These are phyloP conservation scores for Debaryomyces subglobosus DNA, from an alignment of 1,139 yeast genomes.

Conservation along the genomic window DNA sequence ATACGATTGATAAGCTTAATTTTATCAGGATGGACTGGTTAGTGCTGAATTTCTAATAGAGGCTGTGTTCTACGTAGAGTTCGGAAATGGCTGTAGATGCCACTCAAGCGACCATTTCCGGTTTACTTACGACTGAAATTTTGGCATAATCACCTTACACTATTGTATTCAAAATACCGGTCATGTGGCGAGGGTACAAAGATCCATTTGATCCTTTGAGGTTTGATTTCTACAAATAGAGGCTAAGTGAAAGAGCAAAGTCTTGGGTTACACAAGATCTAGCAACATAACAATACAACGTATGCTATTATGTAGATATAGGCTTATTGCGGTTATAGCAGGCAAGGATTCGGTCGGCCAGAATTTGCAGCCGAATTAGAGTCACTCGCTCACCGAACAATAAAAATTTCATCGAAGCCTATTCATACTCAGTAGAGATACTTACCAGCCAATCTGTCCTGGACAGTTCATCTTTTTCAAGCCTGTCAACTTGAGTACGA, in stretches of 20 bases:
- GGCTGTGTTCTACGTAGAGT: background rate
- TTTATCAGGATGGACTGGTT: background rate
- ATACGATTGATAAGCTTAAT: conserved; percentile 1
- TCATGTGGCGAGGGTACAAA: background rate
- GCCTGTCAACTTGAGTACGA: background rate
- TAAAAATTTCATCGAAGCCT: background rate
- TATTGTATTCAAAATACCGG: background rate
- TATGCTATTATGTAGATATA: background rate
- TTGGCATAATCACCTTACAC: background rate
- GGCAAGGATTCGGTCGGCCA: background rate
- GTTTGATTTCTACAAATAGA: background rate
- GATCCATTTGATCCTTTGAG: background rate
- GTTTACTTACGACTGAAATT: background rate
- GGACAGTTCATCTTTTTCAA: background rate
- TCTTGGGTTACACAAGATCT: background rate
- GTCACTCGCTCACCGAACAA: background rate
- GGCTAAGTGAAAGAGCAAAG: background rate
- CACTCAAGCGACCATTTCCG: background rate
- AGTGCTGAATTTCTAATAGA: background rate
- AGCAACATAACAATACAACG: background rate
- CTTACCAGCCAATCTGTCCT: background rate
- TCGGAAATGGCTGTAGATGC: background rate
- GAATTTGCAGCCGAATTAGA: background rate
- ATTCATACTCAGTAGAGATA: background rate
- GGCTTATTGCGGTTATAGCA: background rate